A percentile compares a stretch with the other conserved stretches of the same genome.
Evolutionary conservation across 164 flowering plant species (phyloP).

Genomic region (Berberis vulgaris): DNA sequence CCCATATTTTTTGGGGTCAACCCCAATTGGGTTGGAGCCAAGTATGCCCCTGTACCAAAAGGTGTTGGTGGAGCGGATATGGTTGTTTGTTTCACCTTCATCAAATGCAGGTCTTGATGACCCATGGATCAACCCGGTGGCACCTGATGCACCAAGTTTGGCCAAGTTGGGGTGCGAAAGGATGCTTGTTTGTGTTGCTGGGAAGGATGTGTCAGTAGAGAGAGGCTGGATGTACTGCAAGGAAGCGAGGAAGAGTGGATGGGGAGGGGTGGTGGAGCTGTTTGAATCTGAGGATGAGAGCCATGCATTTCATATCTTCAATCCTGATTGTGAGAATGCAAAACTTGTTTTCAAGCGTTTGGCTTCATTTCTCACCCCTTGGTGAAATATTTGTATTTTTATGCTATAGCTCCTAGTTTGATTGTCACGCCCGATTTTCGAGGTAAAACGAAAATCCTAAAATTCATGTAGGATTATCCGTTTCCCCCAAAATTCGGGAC

Average conservation of each 20-base stretch:
- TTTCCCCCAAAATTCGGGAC: no score
- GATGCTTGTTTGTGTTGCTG: constrained; percentile 34
- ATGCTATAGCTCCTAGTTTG: background rate
- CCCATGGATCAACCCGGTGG: constrained; percentile 32
- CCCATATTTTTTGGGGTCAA: constrained; percentile 30
- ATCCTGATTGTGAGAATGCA: constrained; percentile 24
- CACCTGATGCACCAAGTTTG: constrained; percentile 26
- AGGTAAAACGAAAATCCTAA: background rate
- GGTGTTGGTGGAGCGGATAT: background rate
- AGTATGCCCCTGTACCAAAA: background rate
- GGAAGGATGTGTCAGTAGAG: constrained; percentile 26
- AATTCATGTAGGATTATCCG: no score
- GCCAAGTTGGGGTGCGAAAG: constrained; percentile 23
- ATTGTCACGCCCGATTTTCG: background rate
- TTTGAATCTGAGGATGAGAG: constrained; percentile 30
- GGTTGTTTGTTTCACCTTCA: constrained; percentile 9
- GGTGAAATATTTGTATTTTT: background rate
- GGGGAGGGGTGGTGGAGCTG: constrained; percentile 39
- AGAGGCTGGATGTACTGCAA: constrained; percentile 23
- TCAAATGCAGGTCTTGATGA: constrained; percentile 21
- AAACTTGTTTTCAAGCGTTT: constrained; percentile 16
- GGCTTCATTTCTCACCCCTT: constrained; percentile 22
- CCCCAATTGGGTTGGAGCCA: constrained; percentile 13
- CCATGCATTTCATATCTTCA: constrained; percentile 36
- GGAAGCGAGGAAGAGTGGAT: constrained; percentile 28